Evolutionary conservation across 345 rosid genomes (phyloP), one percentile per base, ranked within the genome.

Genomic region (Trapa incisa): DNA sequence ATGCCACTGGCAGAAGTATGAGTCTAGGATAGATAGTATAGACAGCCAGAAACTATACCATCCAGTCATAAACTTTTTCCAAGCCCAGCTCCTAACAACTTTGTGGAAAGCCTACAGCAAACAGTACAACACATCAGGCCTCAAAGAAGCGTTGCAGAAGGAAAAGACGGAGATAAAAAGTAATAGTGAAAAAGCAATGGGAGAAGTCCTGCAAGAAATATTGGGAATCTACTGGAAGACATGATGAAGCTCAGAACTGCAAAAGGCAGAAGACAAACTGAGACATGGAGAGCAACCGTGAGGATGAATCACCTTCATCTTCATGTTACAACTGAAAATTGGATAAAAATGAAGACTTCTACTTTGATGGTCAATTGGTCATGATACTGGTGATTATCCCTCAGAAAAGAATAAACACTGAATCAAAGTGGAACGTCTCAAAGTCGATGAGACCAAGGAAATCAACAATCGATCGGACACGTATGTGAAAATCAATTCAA

Each of bases 41-140:
- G 74, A 66, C 1, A 32, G 35, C 69, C 6, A 38, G 8, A 80
- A 41, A 41, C 43, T 41, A 0, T 75, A 91, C 99, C 97, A 91
- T 85, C 99, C 99, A 54, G 96, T 91, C 94, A 95, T 91, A 83
- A 95, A 95, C 81, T 95, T 95, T 68, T 95, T 95, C 5, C 97
- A 91, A 53, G 97, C 96, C 99, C 99, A 95, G 88, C 99, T 91
- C 80, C 89, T 77, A 72, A 89, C 71, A 67, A 95, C 86, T 76
- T 86, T 91, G 90, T 81, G 87, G 79, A 89, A 87, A 1, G 96
- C 89, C 97, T 91, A 76, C 80, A 86, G 45, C 22, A 72, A 64
- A 43, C 6, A 62, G 32, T 47, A 65, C 8, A 7, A 43, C 16
- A 42, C 9, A 41, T n/a, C 37, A 29, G 29, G 16, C 22, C 33